Conservation (phyloP, 257 asterid genomes). For the Solanum piurae region DNA sequence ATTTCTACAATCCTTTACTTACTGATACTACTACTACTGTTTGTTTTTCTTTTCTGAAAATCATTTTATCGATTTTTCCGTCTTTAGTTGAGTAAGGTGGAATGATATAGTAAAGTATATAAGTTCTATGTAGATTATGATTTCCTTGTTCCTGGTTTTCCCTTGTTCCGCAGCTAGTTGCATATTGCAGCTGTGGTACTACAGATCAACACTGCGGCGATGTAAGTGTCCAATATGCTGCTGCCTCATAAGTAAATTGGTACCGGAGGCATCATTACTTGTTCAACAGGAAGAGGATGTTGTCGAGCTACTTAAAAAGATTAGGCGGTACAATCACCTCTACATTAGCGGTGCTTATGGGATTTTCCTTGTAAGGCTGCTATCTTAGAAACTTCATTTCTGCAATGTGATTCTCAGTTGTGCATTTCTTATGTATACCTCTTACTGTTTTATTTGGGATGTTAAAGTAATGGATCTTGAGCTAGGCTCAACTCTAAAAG, state of each 20-base stretch:
- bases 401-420: neutral
- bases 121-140: neutral
- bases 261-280: conserved; percentile 23
- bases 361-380: conserved; percentile 24
- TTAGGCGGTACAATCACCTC: conserved; percentile 43
- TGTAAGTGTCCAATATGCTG: conserved; percentile 67
- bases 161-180: conserved; percentile 28
- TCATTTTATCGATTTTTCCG: neutral
- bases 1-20: neutral
- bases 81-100: neutral
- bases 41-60: neutral
- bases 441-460: neutral
- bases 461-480: neutral
- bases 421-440: neutral
- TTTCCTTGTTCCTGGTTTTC: neutral
- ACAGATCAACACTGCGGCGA: conserved; percentile 27
- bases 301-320: conserved; percentile 21
- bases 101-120: neutral
- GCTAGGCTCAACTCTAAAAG: neutral
- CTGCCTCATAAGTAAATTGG: conserved; percentile 31
- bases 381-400: neutral
- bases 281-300: conserved; percentile 19
- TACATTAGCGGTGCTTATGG: conserved; percentile 30
- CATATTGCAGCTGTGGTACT: conserved; percentile 53
- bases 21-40: neutral